Conservation (phyloP, 2,329 filamentous ascomycete species). For the Cercospora citrullina region DNA sequence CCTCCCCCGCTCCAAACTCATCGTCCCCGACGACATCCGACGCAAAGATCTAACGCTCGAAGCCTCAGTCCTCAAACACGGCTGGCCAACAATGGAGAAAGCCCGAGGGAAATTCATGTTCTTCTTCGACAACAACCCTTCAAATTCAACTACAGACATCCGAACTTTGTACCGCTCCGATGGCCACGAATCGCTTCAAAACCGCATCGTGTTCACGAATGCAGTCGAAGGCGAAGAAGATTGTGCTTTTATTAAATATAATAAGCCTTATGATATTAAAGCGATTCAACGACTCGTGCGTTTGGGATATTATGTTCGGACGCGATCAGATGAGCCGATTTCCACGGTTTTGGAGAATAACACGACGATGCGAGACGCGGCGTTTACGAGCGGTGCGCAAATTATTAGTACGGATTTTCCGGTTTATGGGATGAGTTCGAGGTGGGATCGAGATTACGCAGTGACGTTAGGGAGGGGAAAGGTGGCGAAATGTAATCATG, state of each 20-base stretch:
- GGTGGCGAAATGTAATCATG: conserved; percentile 43
- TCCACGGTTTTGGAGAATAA: conserved; percentile 46
- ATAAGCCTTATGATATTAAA: conserved; percentile 44
- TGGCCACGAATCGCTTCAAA: conserved; percentile 43
- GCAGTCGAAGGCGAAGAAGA: conserved; percentile 48
- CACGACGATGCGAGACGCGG: conserved; percentile 46
- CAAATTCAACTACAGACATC: conserved; percentile 35
- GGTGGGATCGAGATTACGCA: conserved; percentile 52
- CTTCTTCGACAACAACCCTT: conserved; percentile 54
- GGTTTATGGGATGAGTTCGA: conserved; percentile 48
- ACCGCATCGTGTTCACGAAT: conserved; percentile 53
- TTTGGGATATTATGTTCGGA: conserved; percentile 53
- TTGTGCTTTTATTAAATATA: conserved; percentile 54
- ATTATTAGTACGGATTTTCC: conserved; percentile 54
- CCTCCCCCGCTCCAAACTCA: conserved; percentile 44
- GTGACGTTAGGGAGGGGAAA: conserved; percentile 36
- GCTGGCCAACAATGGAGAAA: conserved; percentile 52
- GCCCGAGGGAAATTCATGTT: conserved; percentile 52
- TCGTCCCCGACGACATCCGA: conserved; percentile 52
- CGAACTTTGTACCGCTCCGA: conserved; percentile 44
- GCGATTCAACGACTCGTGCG: conserved; percentile 49
- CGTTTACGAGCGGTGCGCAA: conserved; percentile 52
- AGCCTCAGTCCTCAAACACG: conserved; percentile 47
- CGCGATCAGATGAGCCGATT: conserved; percentile 50
- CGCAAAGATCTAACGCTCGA: conserved; percentile 47